Percentiles rank a stretch among this genome's conserved stretches.
Evolutionary conservation across 108 stramenopile genomes (phyloP).

Genomic region (Hondaea fermentalgiana): DNA sequence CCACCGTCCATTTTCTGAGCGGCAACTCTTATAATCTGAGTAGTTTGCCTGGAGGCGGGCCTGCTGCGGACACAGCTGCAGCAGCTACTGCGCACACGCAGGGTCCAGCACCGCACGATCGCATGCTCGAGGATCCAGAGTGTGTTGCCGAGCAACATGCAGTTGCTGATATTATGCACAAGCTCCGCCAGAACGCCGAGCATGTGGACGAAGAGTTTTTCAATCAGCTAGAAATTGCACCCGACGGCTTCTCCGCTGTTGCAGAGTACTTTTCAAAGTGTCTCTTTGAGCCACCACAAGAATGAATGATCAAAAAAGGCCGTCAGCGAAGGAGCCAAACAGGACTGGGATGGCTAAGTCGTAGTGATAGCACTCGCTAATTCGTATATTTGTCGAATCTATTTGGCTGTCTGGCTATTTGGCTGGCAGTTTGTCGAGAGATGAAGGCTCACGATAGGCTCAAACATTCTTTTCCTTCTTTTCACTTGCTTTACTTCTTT

Average conservation of each 20-base stretch:
- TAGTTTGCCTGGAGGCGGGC: neutral
- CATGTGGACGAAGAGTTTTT: conserved; percentile 13
- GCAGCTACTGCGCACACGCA: neutral
- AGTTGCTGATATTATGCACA: neutral
- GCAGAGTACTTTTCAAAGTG: conserved; percentile 19
- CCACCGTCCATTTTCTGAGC: neutral
- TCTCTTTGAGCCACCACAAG: neutral
- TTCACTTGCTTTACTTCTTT: too few relatives aligned
- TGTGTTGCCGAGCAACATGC: neutral
- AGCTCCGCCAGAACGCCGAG: neutral
- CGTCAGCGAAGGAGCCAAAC: neutral
- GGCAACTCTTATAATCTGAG: neutral
- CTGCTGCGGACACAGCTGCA: neutral
- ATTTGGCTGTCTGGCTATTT: too few relatives aligned
- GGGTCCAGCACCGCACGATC: neutral
- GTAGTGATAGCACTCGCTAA: too few relatives aligned
- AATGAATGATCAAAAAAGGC: neutral
- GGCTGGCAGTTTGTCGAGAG: too few relatives aligned
- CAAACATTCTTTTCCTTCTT: too few relatives aligned
- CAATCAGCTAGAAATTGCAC: neutral
- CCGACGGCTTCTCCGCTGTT: neutral
- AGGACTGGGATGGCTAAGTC: neutral
- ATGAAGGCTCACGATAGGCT: too few relatives aligned
- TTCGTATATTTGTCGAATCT: too few relatives aligned
- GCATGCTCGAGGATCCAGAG: neutral